Evolutionary conservation across 306 rosid genomes (phyloP).

Genomic region (Cucumis melo): DNA sequence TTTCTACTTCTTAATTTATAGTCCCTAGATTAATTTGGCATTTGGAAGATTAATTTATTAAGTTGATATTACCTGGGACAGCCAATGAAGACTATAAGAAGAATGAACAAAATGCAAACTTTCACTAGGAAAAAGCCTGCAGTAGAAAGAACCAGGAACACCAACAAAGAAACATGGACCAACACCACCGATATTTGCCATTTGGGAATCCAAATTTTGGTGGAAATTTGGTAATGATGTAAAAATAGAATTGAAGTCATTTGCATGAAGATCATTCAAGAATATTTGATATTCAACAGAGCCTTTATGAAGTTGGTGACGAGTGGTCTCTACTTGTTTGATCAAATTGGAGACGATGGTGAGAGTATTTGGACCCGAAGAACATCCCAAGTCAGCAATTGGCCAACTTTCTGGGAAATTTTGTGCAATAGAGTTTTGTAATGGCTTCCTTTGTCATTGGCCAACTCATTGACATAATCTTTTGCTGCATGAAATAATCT

Average conservation of each 20-base stretch:
- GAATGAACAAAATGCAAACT: conserved; percentile 37
- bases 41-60: too few species aligned
- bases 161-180: conserved; percentile 33
- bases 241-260: conserved; percentile 25
- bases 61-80: not conserved
- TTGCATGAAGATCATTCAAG: not conserved
- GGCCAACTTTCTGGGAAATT: not conserved
- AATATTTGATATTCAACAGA: not conserved
- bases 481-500: too few species aligned
- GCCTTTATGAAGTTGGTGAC: too few species aligned
- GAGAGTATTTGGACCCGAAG: conserved; percentile 37
- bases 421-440: not conserved
- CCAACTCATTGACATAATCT: conserved; percentile 29
- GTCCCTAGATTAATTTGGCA: too few species aligned
- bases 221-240: conserved; percentile 21
- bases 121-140: conserved; percentile 28
- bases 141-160: conserved; percentile 46
- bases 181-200: not conserved
- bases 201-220: conserved; percentile 10
- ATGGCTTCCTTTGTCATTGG: conserved; percentile 37
- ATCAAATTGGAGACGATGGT: too few species aligned
- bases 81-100: conserved; percentile 26
- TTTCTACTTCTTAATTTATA: too few species aligned
- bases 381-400: not conserved
- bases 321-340: too few species aligned